These are phyloP conservation scores for Apophysomyces variabilis DNA, from an alignment of 371 early-diverging fungal genomes.

Conservation along the genomic window DNA sequence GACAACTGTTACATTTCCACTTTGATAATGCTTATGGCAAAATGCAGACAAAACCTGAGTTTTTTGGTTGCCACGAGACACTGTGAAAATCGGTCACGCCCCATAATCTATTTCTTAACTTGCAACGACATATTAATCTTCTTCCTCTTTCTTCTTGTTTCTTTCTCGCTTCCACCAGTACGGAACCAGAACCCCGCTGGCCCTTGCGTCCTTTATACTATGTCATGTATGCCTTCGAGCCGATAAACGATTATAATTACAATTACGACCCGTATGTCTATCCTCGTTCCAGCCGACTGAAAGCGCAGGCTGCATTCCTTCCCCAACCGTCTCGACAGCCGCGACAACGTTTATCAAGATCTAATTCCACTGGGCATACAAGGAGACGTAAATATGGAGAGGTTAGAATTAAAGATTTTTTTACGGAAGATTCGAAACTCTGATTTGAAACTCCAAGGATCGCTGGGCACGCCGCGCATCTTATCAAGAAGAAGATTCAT, in stretches of 20 bases:
- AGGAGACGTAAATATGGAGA: background rate
- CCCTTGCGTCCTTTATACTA: background rate
- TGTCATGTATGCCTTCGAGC: slow-evolving; percentile 3
- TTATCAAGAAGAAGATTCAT: slow-evolving; percentile 2
- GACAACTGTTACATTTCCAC: too few species aligned
- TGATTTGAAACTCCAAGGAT: slow-evolving; percentile 11
- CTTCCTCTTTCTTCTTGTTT: background rate
- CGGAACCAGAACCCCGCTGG: background rate
- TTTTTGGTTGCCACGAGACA: too few species aligned
- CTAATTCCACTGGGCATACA: background rate
- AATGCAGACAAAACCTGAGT: too few species aligned
- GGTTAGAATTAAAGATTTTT: background rate
- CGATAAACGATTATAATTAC: background rate
- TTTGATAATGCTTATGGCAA: background rate
- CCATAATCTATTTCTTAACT: too few species aligned
- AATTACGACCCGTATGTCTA: slow-evolving; percentile 21
- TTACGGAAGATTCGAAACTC: slow-evolving; percentile 4
- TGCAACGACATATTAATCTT: too few species aligned
- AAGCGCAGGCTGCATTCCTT: slow-evolving; percentile 15
- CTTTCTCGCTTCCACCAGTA: background rate
- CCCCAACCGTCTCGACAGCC: background rate
- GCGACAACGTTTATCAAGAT: background rate
- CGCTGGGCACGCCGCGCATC: background rate
- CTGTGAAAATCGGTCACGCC: too few species aligned
- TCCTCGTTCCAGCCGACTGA: slow-evolving; percentile 13